A percentile compares a stretch with the other conserved stretches of the same genome.
phyloP scores from a whole-genome alignment of 1,284 basidiomycete species.

The Austroboletus novae-zelandiae region DNA sequence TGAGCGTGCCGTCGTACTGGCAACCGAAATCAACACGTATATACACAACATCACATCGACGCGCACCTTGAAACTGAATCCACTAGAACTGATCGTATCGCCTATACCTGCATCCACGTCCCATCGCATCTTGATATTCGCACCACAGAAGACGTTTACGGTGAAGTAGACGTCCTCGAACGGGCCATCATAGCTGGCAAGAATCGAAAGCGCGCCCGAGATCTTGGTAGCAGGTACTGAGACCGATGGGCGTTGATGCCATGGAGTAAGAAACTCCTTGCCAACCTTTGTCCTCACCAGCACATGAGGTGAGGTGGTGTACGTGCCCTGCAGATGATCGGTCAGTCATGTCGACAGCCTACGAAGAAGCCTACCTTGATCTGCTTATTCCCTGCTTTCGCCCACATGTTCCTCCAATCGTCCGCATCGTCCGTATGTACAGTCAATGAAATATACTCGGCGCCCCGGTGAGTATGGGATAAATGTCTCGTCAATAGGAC shows the following conservation, averaged over 20 bases:
- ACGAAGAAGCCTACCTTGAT: conserved; percentile 33
- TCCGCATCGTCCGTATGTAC: conserved; percentile 45
- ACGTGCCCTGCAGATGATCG: conserved; percentile 52
- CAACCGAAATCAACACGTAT: conserved; percentile 4
- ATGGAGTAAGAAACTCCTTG: not conserved
- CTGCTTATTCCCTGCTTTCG: conserved; percentile 31
- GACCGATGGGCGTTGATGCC: not conserved
- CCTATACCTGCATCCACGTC: conserved; percentile 28
- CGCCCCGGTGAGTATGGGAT: conserved; percentile 48
- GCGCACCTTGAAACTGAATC: conserved; percentile 21
- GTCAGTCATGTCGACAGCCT: conserved; percentile 2
- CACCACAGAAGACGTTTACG: conserved; percentile 52
- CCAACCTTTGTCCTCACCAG: conserved; percentile 45
- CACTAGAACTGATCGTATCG: conserved; percentile 2
- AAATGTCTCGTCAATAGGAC: conserved; percentile 80
- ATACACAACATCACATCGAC: not conserved
- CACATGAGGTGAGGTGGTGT: conserved; percentile 76
- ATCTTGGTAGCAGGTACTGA: conserved; percentile 12
- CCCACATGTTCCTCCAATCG: conserved; percentile 19
- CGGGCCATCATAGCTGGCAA: conserved; percentile 64
- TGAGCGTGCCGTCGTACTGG: conserved; percentile 65
- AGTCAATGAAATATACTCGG: conserved; percentile 75
- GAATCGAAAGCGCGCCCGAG: conserved; percentile 49
- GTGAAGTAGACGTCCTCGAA: conserved; percentile 63
- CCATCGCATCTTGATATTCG: conserved; percentile 46